Evolutionary conservation across 352 stramenopile genomes (phyloP), one percentile per base, ranked within the genome.

Genomic region (Globisporangium polare): DNA sequence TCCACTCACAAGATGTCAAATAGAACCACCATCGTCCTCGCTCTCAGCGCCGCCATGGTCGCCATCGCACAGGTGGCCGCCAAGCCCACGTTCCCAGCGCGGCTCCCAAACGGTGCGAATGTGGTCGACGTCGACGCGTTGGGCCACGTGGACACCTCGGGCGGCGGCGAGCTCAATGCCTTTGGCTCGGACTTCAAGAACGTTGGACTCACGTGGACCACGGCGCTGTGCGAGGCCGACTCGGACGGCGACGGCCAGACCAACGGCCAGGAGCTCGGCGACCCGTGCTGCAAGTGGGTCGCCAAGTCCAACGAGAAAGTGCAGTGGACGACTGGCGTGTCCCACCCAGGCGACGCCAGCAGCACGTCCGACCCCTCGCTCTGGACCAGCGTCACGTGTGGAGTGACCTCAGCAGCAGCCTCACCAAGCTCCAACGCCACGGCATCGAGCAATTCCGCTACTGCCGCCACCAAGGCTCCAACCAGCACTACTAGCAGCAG

Each of bases 261-360:
- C 15, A 88, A 88, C 63, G 78, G 78, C 13, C 59, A 81, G 57
- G 78, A 88, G 50, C 69, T 88, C 9, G 78, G 78, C 15, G 78
- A 88, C 58, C 78, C 75, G 9, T 65, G 69, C 61, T 88, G 78
- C 31, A 61, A 77, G 42, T 62, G 63, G 62, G 37, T 59, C 6
- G 35, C 13, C 6, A 31, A 24, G 20, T 59, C 66, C 46, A 70
- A 53, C 45, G 39, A 62, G 22, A 71, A 71, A 18, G 46, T 67
- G 51, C 65, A 54, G n/a, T 71, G 65, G 45, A 53, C 29, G 24
- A 53, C 24, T 5, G 61, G 65, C 13, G 29, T 64, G n/a, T 64
- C 60, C 10, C 53, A 74, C 27, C 65, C 60, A 8, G 65, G 58
- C 20, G 47, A 69, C 20, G 43, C 60, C 5, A 57, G 27, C 5